Conservation (phyloP, 208 protist genomes). For the Leishmania mexicana region DNA sequence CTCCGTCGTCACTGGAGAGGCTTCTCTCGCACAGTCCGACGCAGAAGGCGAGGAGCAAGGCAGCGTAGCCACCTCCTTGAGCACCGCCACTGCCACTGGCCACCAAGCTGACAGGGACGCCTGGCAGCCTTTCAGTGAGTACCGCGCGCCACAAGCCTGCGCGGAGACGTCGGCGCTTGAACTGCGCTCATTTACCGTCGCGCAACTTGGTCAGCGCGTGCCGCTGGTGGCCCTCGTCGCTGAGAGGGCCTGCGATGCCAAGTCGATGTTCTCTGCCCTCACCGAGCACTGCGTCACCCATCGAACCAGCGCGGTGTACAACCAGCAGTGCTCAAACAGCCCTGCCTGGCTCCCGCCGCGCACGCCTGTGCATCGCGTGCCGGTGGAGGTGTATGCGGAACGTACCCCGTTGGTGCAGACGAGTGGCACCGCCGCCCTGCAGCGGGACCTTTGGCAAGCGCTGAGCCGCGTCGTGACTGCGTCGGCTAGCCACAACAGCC, state of each 20-base stretch:
- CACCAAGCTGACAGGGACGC: neutral
- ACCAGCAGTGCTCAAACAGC: neutral
- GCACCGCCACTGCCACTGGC: neutral
- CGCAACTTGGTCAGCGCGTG: conserved; percentile 19
- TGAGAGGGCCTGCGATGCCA: conserved; percentile 15
- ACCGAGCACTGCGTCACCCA: neutral
- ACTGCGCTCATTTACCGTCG: conserved; percentile 11
- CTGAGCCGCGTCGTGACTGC: neutral
- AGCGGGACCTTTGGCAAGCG: conserved; percentile 4
- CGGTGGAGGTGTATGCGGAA: conserved; percentile 19
- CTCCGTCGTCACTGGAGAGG: neutral
- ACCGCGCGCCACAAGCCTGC: conserved; percentile 6
- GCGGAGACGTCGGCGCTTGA: conserved; percentile 3
- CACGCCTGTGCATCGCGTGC: conserved; percentile 10
- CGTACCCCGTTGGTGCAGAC: conserved; percentile 17
- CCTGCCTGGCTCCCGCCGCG: neutral
- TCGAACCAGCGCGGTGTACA: neutral
- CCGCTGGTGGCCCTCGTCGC: conserved; percentile 19
- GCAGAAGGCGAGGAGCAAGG: neutral
- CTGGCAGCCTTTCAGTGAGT: conserved; percentile 1
- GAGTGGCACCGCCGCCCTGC: conserved; percentile 2
- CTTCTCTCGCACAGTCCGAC: neutral
- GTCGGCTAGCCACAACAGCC: neutral
- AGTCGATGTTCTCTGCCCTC: neutral
- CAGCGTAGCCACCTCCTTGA: neutral